Evolutionary conservation across 345 rosid genomes (phyloP).

Genomic region (Rubroshorea leprosula): DNA sequence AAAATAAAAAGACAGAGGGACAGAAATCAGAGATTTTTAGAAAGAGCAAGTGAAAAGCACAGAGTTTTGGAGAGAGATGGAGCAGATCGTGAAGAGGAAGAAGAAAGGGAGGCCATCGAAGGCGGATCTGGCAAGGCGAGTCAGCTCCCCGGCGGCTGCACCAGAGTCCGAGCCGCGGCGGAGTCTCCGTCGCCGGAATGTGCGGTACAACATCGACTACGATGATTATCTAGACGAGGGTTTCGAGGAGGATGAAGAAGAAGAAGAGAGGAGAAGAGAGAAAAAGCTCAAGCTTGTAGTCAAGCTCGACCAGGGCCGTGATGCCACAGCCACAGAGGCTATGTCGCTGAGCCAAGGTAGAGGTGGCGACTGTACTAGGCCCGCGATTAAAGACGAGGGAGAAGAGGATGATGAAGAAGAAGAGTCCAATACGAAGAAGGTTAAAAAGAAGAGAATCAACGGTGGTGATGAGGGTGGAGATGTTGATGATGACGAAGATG

Average conservation of each 20-base stretch:
- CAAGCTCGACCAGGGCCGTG: constrained; percentile 50
- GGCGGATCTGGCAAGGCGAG: constrained; percentile 73
- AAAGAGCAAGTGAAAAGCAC: constrained; percentile 27
- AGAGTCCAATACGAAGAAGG: constrained; percentile 26
- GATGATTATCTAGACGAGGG: constrained; percentile 66
- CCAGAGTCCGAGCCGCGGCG: constrained; percentile 43
- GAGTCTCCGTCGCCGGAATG: constrained; percentile 76
- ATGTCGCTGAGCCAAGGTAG: too few species aligned
- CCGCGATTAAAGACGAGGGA: constrained; percentile 27
- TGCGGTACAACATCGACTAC: constrained; percentile 69
- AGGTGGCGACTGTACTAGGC: constrained; percentile 25
- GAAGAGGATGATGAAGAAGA: constrained; percentile 29
- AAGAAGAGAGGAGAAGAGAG: constrained; percentile 56
- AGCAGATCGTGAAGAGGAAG: constrained; percentile 89
- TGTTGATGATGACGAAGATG: constrained; percentile 33
- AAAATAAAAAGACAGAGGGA: constrained; percentile 19
- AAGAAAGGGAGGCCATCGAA: constrained; percentile 95
- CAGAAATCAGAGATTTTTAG: constrained; percentile 25
- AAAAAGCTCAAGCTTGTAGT: constrained; percentile 76
- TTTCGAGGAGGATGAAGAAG: constrained; percentile 43
- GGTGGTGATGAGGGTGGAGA: constrained; percentile 28
- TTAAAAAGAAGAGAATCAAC: constrained; percentile 45
- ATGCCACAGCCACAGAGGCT: constrained; percentile 26
- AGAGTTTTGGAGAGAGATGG: constrained; percentile 33
- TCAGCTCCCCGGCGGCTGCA: constrained; percentile 25